Base-by-base conservation (phyloP, 768 basidiomycete genomes). In the Dendrothele bispora region DNA sequence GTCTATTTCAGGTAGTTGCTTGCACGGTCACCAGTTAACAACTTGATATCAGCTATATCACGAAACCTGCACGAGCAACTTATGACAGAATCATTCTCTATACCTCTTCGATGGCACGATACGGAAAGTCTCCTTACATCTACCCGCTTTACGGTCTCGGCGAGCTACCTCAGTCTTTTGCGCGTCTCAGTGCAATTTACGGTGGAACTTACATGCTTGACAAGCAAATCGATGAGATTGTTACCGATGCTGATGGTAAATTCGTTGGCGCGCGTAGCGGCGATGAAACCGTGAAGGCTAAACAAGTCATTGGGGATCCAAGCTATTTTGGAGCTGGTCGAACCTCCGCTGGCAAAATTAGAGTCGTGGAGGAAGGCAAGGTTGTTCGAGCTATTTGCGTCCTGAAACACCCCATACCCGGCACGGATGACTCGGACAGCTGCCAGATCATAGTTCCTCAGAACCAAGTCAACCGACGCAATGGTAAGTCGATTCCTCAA, bases 151-250 rank as follows among this genome's bases (percentile, higher is more conserved):
- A 98, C 68, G 97, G 97, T 53, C 89, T 99, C 50, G 97, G 97
- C 56, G 97, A 99, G 66, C 89, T 99, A 41, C 97, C 97, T 8
- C 97, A 99, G 64, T 91, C 97, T 2, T 99, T 99, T 63, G 97
- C 97, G 7, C 92, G 97, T 59, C 83, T 99, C 46, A 93, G 90
- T 53, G 97, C 97, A 55, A 98, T 99, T 65, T 98, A 99, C 63
- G 97, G 97, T 32, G 97, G 97, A 34, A 99, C 97, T 11, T 99
- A 99, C 75, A 99, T 99, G 97, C 86, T 99, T 48, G 94, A 98
- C 76, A 99, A 99, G 72, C 76, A 75, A 38, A 88, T 97, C 59
- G 85, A 95, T 51, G 82, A 88, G 63, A 93, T 98, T 56, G 86
- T 97, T 46, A 91, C 86, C 36, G 90, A 88, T 64, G 65, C 72